These are phyloP conservation scores for Carex scoparia DNA, from an alignment of 176 grass and related monocot species.

Conservation along the genomic window DNA sequence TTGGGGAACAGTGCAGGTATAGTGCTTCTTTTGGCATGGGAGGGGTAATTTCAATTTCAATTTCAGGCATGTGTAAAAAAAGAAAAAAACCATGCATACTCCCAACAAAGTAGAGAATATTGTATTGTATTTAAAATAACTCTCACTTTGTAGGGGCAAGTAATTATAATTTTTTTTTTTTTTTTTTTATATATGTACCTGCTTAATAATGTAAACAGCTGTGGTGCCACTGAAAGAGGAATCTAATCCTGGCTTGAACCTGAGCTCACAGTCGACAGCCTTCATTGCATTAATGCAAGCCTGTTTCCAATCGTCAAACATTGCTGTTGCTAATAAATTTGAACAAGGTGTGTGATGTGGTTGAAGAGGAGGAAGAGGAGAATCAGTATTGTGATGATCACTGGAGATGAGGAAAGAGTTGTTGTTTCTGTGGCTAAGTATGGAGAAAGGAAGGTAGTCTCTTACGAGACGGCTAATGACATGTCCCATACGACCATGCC, in stretches of 20 bases:
- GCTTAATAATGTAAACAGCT: conserved; percentile 84
- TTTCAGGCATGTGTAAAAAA: neutral
- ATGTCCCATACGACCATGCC: conserved; percentile 77
- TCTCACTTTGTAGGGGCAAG: neutral
- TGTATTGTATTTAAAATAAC: neutral
- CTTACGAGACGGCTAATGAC: conserved; percentile 54
- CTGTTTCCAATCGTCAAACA: conserved; percentile 75
- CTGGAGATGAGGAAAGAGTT: conserved; percentile 29
- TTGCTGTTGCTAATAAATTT: conserved; percentile 11
- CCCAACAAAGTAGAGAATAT: neutral
- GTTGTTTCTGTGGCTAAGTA: conserved; percentile 71
- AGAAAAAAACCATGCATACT: too few relatives aligned
- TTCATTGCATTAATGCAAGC: conserved; percentile 58
- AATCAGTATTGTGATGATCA: too few relatives aligned
- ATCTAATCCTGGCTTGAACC: conserved; percentile 45
- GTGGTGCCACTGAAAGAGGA: conserved; percentile 78
- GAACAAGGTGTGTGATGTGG: neutral
- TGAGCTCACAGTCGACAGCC: conserved; percentile 80
- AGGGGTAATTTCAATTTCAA: neutral
- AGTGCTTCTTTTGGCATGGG: neutral
- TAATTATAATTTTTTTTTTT: neutral
- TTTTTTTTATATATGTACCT: conserved; percentile 24
- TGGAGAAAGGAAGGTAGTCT: conserved; percentile 69
- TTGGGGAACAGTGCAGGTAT: neutral
- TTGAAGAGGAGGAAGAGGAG: too few relatives aligned